These are phyloP conservation scores for Euphrasia arctica DNA, from an alignment of 305 asterid genomes.

Conservation along the genomic window DNA sequence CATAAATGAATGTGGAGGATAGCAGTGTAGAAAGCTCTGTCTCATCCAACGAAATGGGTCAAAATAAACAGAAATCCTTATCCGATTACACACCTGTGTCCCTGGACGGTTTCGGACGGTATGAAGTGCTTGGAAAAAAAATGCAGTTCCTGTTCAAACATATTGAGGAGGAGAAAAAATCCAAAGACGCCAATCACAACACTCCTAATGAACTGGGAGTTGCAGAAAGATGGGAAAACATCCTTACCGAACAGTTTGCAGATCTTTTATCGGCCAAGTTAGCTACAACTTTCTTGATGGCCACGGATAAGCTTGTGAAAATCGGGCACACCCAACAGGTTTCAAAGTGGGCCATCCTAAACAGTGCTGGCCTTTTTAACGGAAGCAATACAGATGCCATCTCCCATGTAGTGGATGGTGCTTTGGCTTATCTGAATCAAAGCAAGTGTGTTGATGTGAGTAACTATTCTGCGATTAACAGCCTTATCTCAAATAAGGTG, in stretches of 20 bases:
- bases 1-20: slow-evolving; percentile 35
- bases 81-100: slow-evolving; percentile 41
- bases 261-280: slow-evolving; percentile 44
- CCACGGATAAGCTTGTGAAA: slow-evolving; percentile 51
- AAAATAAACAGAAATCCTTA: slow-evolving; percentile 62
- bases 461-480: slow-evolving; percentile 37
- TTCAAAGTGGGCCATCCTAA: slow-evolving; percentile 63
- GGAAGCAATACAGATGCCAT: slow-evolving; percentile 49
- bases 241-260: slow-evolving; percentile 48
- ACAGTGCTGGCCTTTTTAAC: slow-evolving; percentile 53
- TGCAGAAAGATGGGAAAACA: slow-evolving; percentile 53
- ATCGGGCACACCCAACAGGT: slow-evolving; percentile 50
- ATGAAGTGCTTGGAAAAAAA: slow-evolving; percentile 47
- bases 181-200: slow-evolving; percentile 22
- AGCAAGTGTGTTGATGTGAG: slow-evolving; percentile 36
- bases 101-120: slow-evolving; percentile 48
- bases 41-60: slow-evolving; percentile 36
- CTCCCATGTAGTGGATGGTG: slow-evolving; percentile 64
- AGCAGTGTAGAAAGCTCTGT: slow-evolving; percentile 28
- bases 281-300: slow-evolving; percentile 37
- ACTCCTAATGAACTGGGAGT: background rate
- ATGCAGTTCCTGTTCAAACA: slow-evolving; percentile 27
- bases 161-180: slow-evolving; percentile 31
- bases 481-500: slow-evolving; percentile 40
- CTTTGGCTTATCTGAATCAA: slow-evolving; percentile 48